Evolutionary conservation across 371 early-diverging fungal genomes (phyloP), one percentile per base, ranked within the genome.

Genomic region (Dichotomocladium elegans): DNA sequence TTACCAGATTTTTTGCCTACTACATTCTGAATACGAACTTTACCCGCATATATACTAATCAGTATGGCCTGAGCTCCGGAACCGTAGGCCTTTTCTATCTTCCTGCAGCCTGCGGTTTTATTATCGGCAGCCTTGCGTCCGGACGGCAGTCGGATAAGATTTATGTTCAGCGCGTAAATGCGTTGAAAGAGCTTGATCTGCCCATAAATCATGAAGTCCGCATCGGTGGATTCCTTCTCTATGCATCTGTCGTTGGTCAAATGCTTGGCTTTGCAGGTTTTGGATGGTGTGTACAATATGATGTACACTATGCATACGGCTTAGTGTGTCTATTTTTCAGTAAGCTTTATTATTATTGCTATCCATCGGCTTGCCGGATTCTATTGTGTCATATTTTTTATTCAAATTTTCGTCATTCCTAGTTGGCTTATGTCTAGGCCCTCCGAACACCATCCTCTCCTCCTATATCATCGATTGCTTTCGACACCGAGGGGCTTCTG

Each of bases 401-500:
- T 40, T 12, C 25, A 29, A n/a, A 19, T 11, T 29, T 19, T 35
- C 21, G 14, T 35, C 12, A 24, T 26, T 42, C 9, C 3, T 49
- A 77, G 77, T 68, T 19, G 73, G 73, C 24, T 40, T 67, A 22
- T 45, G 61, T 0, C 25, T 63, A 5, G 66, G 66, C 63, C 42
- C 58, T 12, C 73, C 73, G 2, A 68, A 65, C 21, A 61, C 72
- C 1, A 59, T 58, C 22, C 29, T 73, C 10, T 56, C 53, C 4
- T 62, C 77, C 2, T 77, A 77, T 27, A 61, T 77, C 45, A 63
- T 73, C 7, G 77, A 77, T 25, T 77, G 69, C 19, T 72, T 72
- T 28, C 57, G 60, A 8, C 53, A 58, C 19, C 57, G 55, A 40
- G 54, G 71, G 24, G 73, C 77, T 2, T 68, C 77, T 17, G 73